Evolutionary conservation across 495 filamentous ascomycete genomes (phyloP), one percentile per base, ranked within the genome.

Genomic region (Penicillium argentinense): DNA sequence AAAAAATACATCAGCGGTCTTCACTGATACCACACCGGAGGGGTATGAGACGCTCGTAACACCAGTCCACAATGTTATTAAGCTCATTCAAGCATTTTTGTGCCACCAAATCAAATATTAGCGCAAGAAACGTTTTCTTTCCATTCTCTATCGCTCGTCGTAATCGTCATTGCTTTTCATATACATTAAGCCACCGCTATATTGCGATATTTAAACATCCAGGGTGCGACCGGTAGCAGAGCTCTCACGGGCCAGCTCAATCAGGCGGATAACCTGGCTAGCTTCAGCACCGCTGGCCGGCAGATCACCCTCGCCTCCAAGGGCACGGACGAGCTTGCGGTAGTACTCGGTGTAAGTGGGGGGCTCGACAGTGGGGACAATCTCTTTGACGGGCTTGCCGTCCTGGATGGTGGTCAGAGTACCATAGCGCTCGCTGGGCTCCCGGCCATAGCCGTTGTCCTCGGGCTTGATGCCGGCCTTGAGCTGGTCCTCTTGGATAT

Each of bases 401-500:
- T 69, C 43, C 43, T 75, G 49, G 30, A 77, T 60, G 13, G 69
- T 75, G 23, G 73, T 78, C 30, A 79, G 53, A 24, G 57, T 60
- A 6, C 77, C 79, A 45, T 79, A 74, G 49, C 71, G 49, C 40
- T 76, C 69, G 40, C 72, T 68, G 3, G 76, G 72, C 63, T 95
- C 89, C 14, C 76, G 57, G 1, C 86, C 90, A 55, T 87, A 95
- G 5, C 63, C 74, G 5, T 67, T 64, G 44, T 90, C 84, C 4
- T 75, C 76, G 14, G 85, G 81, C 64, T 71, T 80, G 53, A 82
- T 61, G 0, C 88, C 90, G 2, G 72, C 77, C 64, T 83, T 84
- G 29, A 95, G 73, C 54, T 91, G 87, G 30, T 87, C 84, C 66
- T 96, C 90, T 68, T 96, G 90, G 23, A 81, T 69, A 67, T 95